Percentiles rank a stretch among this genome's conserved stretches.
These are phyloP conservation scores for Tylopilus sp. DNA, from an alignment of 768 basidiomycete species.

Conservation along the genomic window DNA sequence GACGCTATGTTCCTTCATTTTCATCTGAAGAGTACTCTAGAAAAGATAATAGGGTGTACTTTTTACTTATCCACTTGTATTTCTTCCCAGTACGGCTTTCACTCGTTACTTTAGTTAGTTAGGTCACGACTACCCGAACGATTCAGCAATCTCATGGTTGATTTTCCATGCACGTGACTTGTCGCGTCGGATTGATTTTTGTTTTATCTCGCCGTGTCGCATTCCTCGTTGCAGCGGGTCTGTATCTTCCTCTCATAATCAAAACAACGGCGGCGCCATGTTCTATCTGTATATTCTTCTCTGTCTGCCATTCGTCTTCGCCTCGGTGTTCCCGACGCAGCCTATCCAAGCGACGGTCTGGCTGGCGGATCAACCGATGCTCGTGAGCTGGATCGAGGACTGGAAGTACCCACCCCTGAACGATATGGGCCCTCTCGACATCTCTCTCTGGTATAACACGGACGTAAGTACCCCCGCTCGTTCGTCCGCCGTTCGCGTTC, in stretches of 20 bases:
- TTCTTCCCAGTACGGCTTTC: conserved; percentile 6
- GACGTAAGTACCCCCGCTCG: conserved; percentile 34
- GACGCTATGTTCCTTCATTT: conserved; percentile 2
- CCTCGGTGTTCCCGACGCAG: conserved; percentile 48
- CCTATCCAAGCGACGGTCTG: conserved; percentile 46
- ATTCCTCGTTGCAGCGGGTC: conserved; percentile 26
- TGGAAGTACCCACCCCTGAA: conserved; percentile 36
- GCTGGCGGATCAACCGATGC: conserved; percentile 39
- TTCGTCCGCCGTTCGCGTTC: too few relatives aligned
- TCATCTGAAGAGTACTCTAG: conserved; percentile 11
- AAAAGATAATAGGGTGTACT: conserved; percentile 12
- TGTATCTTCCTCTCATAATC: conserved; percentile 12
- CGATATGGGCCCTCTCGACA: conserved; percentile 40
- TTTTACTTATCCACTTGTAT: conserved; percentile 20
- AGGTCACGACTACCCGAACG: conserved; percentile 2
- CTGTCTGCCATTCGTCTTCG: conserved; percentile 19
- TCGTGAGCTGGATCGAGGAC: conserved; percentile 52
- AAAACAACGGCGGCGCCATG: conserved; percentile 1
- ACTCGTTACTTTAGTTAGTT: conserved; percentile 13
- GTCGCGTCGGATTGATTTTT: conserved; percentile 8
- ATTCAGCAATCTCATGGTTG: conserved; percentile 13
- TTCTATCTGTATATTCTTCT: conserved; percentile 3
- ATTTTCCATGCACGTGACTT: conserved; percentile 27
- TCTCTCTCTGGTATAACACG: conserved; percentile 45
- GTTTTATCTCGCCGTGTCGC: conserved; percentile 3